A percentile compares a stretch with the other conserved stretches of the same genome.
These are phyloP conservation scores for Magnusiomyces tetraspermus DNA, from an alignment of 1,139 yeast genomes.

Conservation along the genomic window DNA sequence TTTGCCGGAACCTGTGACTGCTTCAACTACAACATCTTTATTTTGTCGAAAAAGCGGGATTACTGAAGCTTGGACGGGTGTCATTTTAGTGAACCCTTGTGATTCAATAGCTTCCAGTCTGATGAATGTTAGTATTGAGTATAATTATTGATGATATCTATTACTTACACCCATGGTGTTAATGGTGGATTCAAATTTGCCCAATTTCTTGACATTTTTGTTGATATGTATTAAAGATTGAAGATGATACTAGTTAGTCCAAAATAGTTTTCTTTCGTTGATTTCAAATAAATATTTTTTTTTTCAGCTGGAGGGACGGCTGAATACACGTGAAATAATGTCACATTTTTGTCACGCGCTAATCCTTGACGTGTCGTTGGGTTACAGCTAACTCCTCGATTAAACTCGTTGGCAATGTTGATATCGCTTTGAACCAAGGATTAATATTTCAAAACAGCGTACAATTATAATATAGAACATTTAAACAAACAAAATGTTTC, in stretches of 20 bases:
- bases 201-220: conserved; percentile 25
- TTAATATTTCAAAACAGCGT: too few relatives aligned
- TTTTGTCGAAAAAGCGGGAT: conserved; percentile 80
- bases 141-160: background rate
- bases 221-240: background rate
- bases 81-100: conserved; percentile 73
- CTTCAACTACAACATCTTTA: conserved; percentile 90
- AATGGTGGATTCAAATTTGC: conserved; percentile 22
- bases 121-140: background rate
- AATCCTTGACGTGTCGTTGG: too few relatives aligned
- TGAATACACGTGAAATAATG: too few relatives aligned
- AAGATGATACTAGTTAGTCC: too few relatives aligned
- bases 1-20: conserved; percentile 96
- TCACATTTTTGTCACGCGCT: too few relatives aligned
- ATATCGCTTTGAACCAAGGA: too few relatives aligned
- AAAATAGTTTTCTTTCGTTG: too few relatives aligned
- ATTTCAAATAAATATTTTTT: too few relatives aligned
- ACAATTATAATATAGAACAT: too few relatives aligned
- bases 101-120: conserved; percentile 53
- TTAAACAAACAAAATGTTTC: conserved; percentile 26
- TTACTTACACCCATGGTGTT: conserved; percentile 27
- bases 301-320: too few relatives aligned
- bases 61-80: conserved; percentile 96
- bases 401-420: too few relatives aligned
- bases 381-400: too few relatives aligned